Base-by-base conservation (phyloP, 225 moss, liverwort and hornwort genomes). In the Marchantia polymorpha region DNA sequence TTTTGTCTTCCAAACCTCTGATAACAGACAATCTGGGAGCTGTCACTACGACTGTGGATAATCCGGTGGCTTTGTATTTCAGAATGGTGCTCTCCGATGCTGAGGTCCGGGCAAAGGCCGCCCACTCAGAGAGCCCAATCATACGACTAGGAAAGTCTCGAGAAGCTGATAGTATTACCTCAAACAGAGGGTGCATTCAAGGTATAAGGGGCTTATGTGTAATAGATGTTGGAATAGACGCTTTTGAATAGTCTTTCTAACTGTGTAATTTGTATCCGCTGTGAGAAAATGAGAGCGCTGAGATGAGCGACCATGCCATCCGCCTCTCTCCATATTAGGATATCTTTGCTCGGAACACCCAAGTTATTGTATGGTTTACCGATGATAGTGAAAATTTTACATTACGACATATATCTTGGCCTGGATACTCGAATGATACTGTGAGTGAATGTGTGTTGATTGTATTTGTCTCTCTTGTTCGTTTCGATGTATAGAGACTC, bases 1-100 rank as follows among this genome's bases (percentile, higher is more conserved):
- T 72, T 71, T 71, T 72, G 72, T 72, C 72, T 72, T 51, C 50
- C 72, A 49, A 72, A 72, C 72, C 72, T 72, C 72, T 72, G 72
- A 19, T 16, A 72, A 72, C 72, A 72, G 72, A 72, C 50, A 72
- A 72, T 52, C 49, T 72, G 72, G 50, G 72, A 72, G 72, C 72
- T 72, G 72, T 72, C 72, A 72, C 49, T 30, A 69, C 39, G 25
- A 23, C 22, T 10, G 16, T 14, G 0, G 16, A 15, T 7, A 23
- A 23, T 61, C 61, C 31, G 67, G 27, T 67, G 31, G 64, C 25
- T 72, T 72, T 72, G 20, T 48, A 46, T 9, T 31, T 72, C 17
- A 47, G 16, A 25, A 27, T 54, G 56, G 75, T 48, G 53, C 14
- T 54, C 27, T 27, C 26, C 30, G 75, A 54, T 20, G 52, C 16